Percentiles rank a stretch among this genome's conserved stretches.
These are phyloP conservation scores for Avena insularis DNA, from an alignment of 176 grass and related monocot genomes.

Conservation along the genomic window DNA sequence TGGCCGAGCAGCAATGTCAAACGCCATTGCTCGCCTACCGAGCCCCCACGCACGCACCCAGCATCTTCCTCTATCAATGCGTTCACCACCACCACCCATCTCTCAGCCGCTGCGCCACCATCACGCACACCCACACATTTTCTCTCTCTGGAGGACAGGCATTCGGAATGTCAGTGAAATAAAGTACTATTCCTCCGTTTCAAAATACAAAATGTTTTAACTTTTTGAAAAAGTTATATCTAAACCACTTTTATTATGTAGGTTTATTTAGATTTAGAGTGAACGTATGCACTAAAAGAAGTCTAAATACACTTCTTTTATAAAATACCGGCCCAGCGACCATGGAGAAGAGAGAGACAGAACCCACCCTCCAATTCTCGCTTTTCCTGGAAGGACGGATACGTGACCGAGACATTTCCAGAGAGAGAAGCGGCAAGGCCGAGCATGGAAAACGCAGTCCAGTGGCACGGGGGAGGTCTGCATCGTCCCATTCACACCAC, in stretches of 20 bases:
- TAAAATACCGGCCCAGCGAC: not conserved
- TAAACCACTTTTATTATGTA: no score
- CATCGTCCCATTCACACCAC: not conserved
- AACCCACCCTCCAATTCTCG: not conserved
- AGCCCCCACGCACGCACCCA: constrained; percentile 3
- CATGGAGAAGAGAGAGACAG: not conserved
- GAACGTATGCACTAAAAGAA: no score
- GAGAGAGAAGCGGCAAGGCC: constrained; percentile 15
- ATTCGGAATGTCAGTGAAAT: not conserved
- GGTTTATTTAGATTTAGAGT: no score
- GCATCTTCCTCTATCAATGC: not conserved
- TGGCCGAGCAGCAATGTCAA: not conserved
- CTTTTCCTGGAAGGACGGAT: not conserved
- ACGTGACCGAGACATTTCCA: constrained; percentile 13
- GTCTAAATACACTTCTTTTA: no score
- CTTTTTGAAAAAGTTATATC: no score
- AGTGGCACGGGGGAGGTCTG: not conserved
- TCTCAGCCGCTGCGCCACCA: not conserved
- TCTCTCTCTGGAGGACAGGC: constrained; percentile 4
- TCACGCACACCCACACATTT: not conserved
- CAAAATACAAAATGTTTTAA: no score
- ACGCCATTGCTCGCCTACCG: not conserved
- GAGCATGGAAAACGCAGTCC: not conserved
- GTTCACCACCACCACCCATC: not conserved
- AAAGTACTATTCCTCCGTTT: not conserved